Evolutionary conservation across 2,329 filamentous ascomycete species (phyloP).

Genomic region (Chalaropsis thielavioides): DNA sequence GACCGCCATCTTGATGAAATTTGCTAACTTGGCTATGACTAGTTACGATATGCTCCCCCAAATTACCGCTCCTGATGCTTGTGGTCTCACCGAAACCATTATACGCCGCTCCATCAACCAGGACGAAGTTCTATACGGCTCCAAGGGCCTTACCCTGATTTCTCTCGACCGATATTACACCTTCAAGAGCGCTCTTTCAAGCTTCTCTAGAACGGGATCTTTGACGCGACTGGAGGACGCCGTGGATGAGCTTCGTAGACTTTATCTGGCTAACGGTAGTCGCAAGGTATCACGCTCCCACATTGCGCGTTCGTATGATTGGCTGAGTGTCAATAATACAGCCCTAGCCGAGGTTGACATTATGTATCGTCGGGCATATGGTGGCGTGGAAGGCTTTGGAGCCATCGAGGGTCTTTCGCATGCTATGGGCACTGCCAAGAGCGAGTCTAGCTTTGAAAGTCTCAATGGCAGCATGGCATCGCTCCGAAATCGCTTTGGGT

Average conservation of each 20-base stretch:
- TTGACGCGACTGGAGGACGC: conserved; percentile 41
- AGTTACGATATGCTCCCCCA: conserved; percentile 32
- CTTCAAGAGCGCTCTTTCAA: conserved; percentile 45
- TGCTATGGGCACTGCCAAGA: background rate
- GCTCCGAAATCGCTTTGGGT: background rate
- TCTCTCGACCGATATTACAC: conserved; percentile 49
- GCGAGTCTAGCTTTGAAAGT: background rate
- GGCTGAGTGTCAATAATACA: conserved; percentile 37
- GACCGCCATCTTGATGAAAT: too few species aligned
- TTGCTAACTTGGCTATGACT: background rate
- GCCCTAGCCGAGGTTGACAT: conserved; percentile 40
- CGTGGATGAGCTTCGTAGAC: conserved; percentile 47
- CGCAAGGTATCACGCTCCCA: conserved; percentile 35
- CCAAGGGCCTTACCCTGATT: conserved; percentile 44
- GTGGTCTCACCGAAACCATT: conserved; percentile 36
- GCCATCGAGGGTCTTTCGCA: conserved; percentile 32
- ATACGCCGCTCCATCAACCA: conserved; percentile 43
- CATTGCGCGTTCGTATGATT: conserved; percentile 41
- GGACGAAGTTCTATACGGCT: conserved; percentile 46
- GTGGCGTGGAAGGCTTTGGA: conserved; percentile 31
- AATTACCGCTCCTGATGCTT: conserved; percentile 29
- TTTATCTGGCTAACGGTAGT: conserved; percentile 40
- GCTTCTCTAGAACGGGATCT: conserved; percentile 36
- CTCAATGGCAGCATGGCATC: conserved; percentile 2
- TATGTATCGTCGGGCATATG: conserved; percentile 44